Conservation (phyloP, 495 filamentous ascomycete genomes). For the Trichoderma virens region DNA sequence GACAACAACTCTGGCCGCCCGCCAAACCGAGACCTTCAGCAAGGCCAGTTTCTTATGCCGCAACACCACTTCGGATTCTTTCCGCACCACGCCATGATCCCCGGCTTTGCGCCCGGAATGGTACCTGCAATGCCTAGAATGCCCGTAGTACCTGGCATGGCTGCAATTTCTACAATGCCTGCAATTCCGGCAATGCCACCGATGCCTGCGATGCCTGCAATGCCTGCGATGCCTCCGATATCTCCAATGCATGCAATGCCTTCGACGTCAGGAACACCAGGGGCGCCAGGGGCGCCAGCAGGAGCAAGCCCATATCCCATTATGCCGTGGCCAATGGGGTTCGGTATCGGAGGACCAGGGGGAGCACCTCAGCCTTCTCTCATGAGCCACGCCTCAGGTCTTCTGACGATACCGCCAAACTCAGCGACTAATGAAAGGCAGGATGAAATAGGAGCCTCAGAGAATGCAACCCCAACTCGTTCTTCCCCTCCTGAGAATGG, state of each 20-base stretch:
- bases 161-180: neutral
- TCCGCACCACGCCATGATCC: slow-evolving; percentile 14
- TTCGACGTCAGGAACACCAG: neutral
- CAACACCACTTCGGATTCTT: neutral
- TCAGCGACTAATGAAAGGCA: slow-evolving; percentile 13
- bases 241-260: neutral
- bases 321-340: slow-evolving; percentile 19
- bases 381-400: neutral
- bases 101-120: slow-evolving; percentile 10
- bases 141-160: neutral
- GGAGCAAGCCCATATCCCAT: slow-evolving; percentile 20
- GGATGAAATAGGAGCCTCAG: slow-evolving; percentile 20
- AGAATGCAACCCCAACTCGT: slow-evolving; percentile 32
- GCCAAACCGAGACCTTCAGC: neutral
- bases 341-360: neutral
- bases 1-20: neutral
- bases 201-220: neutral
- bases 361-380: slow-evolving; percentile 5
- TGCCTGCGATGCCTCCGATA: neutral
- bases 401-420: neutral
- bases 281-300: neutral
- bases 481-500: slow-evolving; percentile 37
- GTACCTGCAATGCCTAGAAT: neutral
- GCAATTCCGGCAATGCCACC: neutral
- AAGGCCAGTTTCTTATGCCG: neutral